phyloP scores from a whole-genome alignment of 352 stramenopile species.

The Halophytophthora polymorphica region DNA sequence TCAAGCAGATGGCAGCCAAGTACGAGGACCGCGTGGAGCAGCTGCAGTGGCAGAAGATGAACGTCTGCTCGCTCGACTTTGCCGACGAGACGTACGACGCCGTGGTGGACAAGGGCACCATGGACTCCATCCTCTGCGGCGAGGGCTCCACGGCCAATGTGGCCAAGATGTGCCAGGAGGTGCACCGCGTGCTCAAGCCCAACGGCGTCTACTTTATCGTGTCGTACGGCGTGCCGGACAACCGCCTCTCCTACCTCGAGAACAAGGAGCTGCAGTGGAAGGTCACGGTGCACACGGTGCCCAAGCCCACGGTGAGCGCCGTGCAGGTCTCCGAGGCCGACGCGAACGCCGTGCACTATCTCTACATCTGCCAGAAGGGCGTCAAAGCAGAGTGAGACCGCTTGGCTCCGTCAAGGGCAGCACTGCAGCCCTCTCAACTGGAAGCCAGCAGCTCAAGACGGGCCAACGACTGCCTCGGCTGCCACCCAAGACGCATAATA shows the following conservation, averaged over 20 bases:
- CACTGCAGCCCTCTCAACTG: too few species aligned
- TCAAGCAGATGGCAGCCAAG: conserved; percentile 93
- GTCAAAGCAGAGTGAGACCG: conserved; percentile 35
- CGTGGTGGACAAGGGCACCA: conserved; percentile 94
- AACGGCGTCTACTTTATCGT: conserved; percentile 94
- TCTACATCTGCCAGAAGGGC: conserved; percentile 95
- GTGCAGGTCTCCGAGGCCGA: conserved; percentile 92
- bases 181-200: conserved; percentile 93
- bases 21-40: conserved; percentile 90
- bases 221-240: conserved; percentile 95
- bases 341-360: conserved; percentile 94
- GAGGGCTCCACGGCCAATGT: conserved; percentile 95
- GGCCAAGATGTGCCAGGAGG: conserved; percentile 94
- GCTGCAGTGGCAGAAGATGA: conserved; percentile 95
- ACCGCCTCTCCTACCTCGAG: conserved; percentile 94
- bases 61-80: conserved; percentile 93
- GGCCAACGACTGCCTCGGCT: too few species aligned
- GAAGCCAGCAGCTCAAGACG: too few species aligned
- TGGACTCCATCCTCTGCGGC: conserved; percentile 95
- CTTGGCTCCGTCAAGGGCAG: too few species aligned
- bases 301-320: conserved; percentile 94
- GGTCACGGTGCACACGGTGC: conserved; percentile 93
- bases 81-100: conserved; percentile 93
- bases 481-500: too few species aligned
- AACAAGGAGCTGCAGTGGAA: conserved; percentile 95